Base-by-base conservation (phyloP, 2,329 filamentous ascomycete genomes). In the Cordyceps cicadae region DNA sequence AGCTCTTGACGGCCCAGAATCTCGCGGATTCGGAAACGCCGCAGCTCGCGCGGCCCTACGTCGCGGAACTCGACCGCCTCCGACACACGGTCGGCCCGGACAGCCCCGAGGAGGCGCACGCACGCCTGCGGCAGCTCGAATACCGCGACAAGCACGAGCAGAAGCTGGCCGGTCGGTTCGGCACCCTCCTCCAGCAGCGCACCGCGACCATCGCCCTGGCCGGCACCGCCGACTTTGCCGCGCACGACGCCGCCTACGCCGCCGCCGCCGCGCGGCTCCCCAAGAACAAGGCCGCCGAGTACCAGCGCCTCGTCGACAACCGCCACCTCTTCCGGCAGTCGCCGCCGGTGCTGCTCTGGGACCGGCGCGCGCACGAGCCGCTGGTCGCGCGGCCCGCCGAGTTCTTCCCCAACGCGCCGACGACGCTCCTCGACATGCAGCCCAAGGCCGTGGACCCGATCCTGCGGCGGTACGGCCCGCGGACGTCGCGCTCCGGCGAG, bases 341-440 rank as follows among this genome's bases (percentile, higher is more conserved):
- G 0, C 76, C 79, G 1, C 57, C 57, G n/a, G 66, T 79, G 1
- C 71, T 93, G 3, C 67, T 78, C 29, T 92, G 87, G 84, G 90
- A 96, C 71, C 79, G 81, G 1, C 85, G 92, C 17, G 74, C 77
- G 2, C 85, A 84, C 67, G 90, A 96, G 67, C 88, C 90, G 0
- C 76, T 96, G 17, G 71, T 76, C 26, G 80, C 83, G 3, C 63
- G 76, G 5, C 56, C 72, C 0, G 68, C 80, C 0, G 92, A 96
- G 65, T 87, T 90, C 67, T 90, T 80, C 70, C 90, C 90, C 1
- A 76, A 80, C 26, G 72, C 78, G 9, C 74, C 78, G 7, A 76
- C 84, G 60, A 74, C 77, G 12, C 81, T 93, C 3, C 70, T 92
- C 17, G 88, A 92, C 70, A 76, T 90, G 62, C 82, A 86, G 64